phyloP scores from a whole-genome alignment of 306 rosid species.

The Betula pendula region DNA sequence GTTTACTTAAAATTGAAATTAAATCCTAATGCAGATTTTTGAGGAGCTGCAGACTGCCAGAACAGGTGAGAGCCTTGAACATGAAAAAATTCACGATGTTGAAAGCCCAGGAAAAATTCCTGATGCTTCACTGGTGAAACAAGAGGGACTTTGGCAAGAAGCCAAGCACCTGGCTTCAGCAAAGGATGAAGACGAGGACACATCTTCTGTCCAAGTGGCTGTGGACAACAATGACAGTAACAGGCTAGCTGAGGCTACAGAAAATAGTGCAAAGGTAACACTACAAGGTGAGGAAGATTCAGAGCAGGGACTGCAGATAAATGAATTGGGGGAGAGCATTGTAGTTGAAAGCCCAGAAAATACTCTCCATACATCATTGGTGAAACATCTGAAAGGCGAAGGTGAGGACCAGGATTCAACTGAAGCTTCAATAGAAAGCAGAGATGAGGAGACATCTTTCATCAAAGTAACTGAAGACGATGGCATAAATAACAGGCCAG shows the following conservation, averaged over 20 bases:
- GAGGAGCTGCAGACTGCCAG: conserved; percentile 17
- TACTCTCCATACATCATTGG: neutral
- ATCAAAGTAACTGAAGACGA: neutral
- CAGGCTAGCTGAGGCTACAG: conserved; percentile 6
- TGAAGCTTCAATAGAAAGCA: neutral
- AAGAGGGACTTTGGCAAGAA: conserved; percentile 23
- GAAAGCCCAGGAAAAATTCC: conserved; percentile 13
- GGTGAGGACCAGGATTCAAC: neutral
- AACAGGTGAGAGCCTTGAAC: conserved; percentile 23
- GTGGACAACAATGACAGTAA: conserved; percentile 9
- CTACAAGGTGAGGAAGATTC: conserved; percentile 18
- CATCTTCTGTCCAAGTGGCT: neutral
- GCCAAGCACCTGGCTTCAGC: conserved; percentile 1
- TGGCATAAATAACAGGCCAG: neutral
- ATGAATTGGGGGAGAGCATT: conserved; percentile 12
- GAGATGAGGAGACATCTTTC: neutral
- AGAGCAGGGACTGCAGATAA: conserved; percentile 4
- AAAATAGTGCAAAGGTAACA: neutral
- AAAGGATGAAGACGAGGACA: neutral
- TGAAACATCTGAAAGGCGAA: neutral
- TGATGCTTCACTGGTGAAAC: conserved; percentile 13
- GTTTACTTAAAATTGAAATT: neutral
- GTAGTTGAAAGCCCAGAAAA: conserved; percentile 6
- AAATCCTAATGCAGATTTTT: conserved; percentile 24
- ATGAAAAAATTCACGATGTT: conserved; percentile 7